Base-by-base conservation (phyloP, 768 basidiomycete genomes). In the Psilocybe cubensis region DNA sequence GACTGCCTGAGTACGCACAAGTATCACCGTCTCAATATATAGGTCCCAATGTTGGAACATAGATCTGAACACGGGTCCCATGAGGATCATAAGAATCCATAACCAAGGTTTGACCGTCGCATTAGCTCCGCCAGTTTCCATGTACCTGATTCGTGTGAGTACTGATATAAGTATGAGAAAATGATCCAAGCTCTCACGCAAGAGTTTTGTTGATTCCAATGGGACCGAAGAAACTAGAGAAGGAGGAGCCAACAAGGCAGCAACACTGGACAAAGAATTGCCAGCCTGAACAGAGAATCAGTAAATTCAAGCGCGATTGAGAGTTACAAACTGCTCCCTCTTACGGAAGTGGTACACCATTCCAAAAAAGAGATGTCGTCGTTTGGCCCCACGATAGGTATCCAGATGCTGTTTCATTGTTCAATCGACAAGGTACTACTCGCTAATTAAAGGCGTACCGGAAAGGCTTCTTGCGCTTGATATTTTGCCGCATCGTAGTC, bases 71-170 rank as follows among this genome's bases (percentile, higher is more conserved):
- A 76, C 64, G 9, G 85, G 82, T 9, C 83, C 84, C 3, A 80
- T 45, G 58, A 84, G 79, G 11, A 86, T 72, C 65, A 73, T 72
- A 0, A 70, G 28, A 12, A 90, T 80, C 88, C 89, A 91, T 6
- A 90, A 80, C 83, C 88, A 89, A 1, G 89, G 89, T 31, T 79
- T 79, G 27, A 87, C 69, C 6, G 70, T 62, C 0, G 85, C 76
- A 21, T 69, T 76, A 55, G 77, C 64, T 3, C 84, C 84, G 11
- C 74, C 70, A 2, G 68, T 77, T 70, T 89, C 87, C 17, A 91
- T 70, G 63, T 89, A 85, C 33, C 82, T 86, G 52, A 20, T 20
- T 3, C 12, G 18, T 7, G 27, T 21, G 14, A 42, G 21, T 14
- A 4, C 23, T 7, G 27, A 41, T 29, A 23, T 35, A 28, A 31